Base-by-base conservation (phyloP, 1,139 yeast genomes). In the Blastobotrys persicus region DNA sequence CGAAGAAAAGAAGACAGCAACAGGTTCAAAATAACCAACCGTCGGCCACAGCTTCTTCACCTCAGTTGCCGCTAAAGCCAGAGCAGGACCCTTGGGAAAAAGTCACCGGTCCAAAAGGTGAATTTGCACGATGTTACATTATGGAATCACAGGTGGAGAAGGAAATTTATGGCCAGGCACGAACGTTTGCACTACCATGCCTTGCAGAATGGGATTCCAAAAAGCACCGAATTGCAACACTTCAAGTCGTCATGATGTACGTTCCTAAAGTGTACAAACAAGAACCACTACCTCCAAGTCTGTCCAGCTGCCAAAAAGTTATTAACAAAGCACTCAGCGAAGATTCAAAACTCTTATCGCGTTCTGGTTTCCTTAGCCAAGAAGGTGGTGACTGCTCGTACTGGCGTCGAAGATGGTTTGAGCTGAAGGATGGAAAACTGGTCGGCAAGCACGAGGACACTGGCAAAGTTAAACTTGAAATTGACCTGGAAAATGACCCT, bases 91-190 rank as follows among this genome's bases (percentile, higher is more conserved):
- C 61, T 2, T 69, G 72, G 72, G 58, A 61, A 14, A 60, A 61
- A 31, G 71, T 77, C 51, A 74, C 85, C 55, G 96, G 96, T 1
- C 75, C 74, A 37, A 91, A 86, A 62, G 98, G 98, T 1, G 88
- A 95, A 43, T 89, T 88, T 73, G 95, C 88, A 2, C 77, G 94
- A 55, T 79, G 89, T 52, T 83, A 83, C 58, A 72, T 91, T 49
- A 79, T 78, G 46, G 80, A 88, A 58, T 77, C 79, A 32, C 81
- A 81, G 55, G 79, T 79, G 59, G 85, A 83, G 60, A 67, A 74
- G 13, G 75, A 75, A 38, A 73, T 85, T 42, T 79, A 76, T 17
- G 87, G 88, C 23, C 66, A 68, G 42, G 74, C 82, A 1, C 71
- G 74, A 51, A 73, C 74, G 46, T 79, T 80, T 60, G 73, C 75